These are phyloP conservation scores for Rostrohypoxylon terebratum DNA, from an alignment of 495 filamentous ascomycete genomes.

Conservation along the genomic window DNA sequence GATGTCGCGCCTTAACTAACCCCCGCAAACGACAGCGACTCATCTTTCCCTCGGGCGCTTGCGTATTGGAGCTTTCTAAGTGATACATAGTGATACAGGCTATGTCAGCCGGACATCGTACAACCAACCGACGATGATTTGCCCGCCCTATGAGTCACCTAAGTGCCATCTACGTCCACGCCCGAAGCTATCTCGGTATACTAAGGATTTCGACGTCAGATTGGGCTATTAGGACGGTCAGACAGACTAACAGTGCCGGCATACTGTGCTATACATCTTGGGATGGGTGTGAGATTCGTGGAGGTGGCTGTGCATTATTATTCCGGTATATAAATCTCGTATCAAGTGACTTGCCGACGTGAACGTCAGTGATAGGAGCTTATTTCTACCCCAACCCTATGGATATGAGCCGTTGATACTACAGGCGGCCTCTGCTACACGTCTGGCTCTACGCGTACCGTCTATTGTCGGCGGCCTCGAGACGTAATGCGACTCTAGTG, in stretches of 20 bases:
- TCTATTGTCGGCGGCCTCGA: conserved; percentile 2
- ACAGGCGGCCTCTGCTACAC: not conserved
- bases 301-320: conserved; percentile 40
- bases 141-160: conserved; percentile 36
- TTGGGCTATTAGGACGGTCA: not conserved
- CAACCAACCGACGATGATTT: conserved; percentile 15
- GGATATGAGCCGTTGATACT: not conserved
- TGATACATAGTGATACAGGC: conserved; percentile 23
- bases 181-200: conserved; percentile 19
- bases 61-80: conserved; percentile 7
- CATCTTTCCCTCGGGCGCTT: conserved; percentile 11
- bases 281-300: conserved; percentile 21
- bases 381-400: not conserved
- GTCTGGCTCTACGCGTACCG: not conserved
- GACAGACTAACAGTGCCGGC: conserved; percentile 23
- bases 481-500: not conserved
- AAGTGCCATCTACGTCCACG: conserved; percentile 22
- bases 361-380: conserved; percentile 1
- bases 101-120: conserved; percentile 10
- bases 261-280: conserved; percentile 22
- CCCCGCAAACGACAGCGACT: not conserved
- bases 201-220: conserved; percentile 18
- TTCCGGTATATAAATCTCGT: conserved; percentile 5
- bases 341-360: conserved; percentile 25
- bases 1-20: conserved; percentile 22